These are phyloP conservation scores for Ilyonectria sp. DNA, from an alignment of 2,329 filamentous ascomycete species.

Conservation along the genomic window DNA sequence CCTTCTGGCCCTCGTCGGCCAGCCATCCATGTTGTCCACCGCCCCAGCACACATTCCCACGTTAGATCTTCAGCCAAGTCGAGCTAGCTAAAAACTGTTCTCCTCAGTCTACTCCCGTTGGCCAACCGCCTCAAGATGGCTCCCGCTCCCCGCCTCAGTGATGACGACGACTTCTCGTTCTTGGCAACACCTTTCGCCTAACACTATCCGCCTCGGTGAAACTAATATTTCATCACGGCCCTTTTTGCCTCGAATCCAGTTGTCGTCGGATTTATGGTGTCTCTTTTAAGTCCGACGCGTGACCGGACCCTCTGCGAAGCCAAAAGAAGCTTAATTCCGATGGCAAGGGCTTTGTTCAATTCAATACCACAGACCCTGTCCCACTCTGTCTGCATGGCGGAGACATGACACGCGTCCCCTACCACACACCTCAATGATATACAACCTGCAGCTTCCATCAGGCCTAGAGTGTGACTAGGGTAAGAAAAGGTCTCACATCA, in stretches of 20 bases:
- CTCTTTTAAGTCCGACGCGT: slow-evolving; percentile 11
- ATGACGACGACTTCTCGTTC: slow-evolving; percentile 13
- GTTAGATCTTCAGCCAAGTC: slow-evolving; percentile 8
- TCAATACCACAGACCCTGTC: background rate
- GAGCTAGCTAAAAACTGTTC: background rate
- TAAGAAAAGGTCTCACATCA: background rate
- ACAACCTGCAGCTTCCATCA: background rate
- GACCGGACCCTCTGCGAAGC: background rate
- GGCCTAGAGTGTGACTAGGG: background rate
- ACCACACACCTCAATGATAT: slow-evolving; percentile 1
- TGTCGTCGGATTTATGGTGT: background rate
- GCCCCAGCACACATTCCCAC: background rate
- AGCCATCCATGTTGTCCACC: background rate
- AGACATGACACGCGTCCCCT: slow-evolving; percentile 26
- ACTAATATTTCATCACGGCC: background rate
- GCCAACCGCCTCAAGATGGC: background rate
- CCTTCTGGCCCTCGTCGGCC: slow-evolving; percentile 1
- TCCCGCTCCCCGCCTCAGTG: background rate
- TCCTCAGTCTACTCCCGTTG: background rate
- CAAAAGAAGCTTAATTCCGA: slow-evolving; percentile 26
- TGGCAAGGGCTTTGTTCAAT: background rate
- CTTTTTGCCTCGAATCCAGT: background rate
- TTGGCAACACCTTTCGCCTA: background rate
- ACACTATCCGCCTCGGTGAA: background rate
- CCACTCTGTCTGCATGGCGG: background rate